Evolutionary conservation across 2,329 filamentous ascomycete genomes (phyloP).

Genomic region (Aspergillus amoenus): DNA sequence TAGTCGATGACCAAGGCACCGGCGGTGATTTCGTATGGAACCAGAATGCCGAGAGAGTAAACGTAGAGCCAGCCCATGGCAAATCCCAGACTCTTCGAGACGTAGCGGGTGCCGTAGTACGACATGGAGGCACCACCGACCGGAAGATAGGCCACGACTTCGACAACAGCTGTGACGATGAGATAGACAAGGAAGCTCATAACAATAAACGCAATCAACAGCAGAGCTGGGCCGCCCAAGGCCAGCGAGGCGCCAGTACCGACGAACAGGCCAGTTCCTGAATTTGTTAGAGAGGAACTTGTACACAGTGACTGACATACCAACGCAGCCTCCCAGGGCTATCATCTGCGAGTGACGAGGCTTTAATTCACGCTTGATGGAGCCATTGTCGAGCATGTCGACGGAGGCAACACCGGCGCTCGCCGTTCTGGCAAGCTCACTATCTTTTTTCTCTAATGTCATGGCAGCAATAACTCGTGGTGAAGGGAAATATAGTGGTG

Average conservation of each 20-base stretch:
- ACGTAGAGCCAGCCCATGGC: constrained; percentile 56
- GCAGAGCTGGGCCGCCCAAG: constrained; percentile 52
- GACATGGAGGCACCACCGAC: constrained; percentile 45
- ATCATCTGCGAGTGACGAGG: constrained; percentile 12
- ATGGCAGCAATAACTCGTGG: background rate
- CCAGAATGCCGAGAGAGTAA: constrained; percentile 48
- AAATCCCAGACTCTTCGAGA: constrained; percentile 43
- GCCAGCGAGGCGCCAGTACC: constrained; percentile 54
- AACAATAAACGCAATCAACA: constrained; percentile 53
- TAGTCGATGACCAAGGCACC: constrained; percentile 64
- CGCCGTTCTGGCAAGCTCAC: background rate
- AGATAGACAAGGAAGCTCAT: constrained; percentile 48
- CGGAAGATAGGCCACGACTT: constrained; percentile 43
- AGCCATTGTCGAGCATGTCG: background rate
- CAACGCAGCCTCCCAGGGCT: constrained; percentile 39
- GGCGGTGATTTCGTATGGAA: constrained; percentile 62
- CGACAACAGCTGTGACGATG: constrained; percentile 47
- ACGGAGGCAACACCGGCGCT: background rate
- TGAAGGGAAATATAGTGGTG: background rate
- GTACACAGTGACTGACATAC: constrained; percentile 19
- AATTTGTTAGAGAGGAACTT: constrained; percentile 45
- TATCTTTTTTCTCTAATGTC: background rate
- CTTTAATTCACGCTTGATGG: constrained; percentile 6
- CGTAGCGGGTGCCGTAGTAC: constrained; percentile 44
- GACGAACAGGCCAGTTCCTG: constrained; percentile 56